These are phyloP conservation scores for Infundibulicybe gibba DNA, from an alignment of 768 basidiomycete species.

Conservation along the genomic window DNA sequence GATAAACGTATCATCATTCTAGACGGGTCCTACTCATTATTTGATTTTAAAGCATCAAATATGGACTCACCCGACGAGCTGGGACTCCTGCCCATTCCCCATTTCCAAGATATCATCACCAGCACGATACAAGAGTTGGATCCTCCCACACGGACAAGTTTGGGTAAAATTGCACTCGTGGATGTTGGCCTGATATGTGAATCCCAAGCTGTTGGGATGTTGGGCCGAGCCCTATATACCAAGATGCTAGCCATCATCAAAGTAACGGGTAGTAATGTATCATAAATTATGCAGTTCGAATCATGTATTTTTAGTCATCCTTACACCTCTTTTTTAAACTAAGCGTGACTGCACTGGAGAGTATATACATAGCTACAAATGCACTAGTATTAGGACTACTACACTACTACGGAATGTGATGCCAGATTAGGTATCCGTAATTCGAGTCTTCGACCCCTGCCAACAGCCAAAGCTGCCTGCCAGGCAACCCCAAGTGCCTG, in stretches of 20 bases:
- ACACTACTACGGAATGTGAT: too few relatives aligned
- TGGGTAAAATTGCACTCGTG: constrained; percentile 48
- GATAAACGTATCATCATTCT: constrained; percentile 63
- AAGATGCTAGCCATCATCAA: constrained; percentile 26
- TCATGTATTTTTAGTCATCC: too few relatives aligned
- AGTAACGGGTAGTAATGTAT: background rate
- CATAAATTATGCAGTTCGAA: constrained; percentile 4
- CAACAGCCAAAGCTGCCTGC: too few relatives aligned
- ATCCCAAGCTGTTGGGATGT: constrained; percentile 36
- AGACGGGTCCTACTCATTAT: constrained; percentile 70
- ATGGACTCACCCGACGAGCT: constrained; percentile 16
- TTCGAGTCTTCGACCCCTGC: too few relatives aligned
- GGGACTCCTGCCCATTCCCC: constrained; percentile 57
- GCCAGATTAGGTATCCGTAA: too few relatives aligned
- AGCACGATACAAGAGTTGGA: constrained; percentile 43
- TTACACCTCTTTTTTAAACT: too few relatives aligned
- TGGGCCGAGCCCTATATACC: constrained; percentile 48
- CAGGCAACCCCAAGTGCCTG: too few relatives aligned
- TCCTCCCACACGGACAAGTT: constrained; percentile 20
- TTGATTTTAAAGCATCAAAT: constrained; percentile 17
- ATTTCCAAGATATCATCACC: constrained; percentile 46
- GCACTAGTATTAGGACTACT: too few relatives aligned
- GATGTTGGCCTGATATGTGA: constrained; percentile 66
- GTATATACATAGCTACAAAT: too few relatives aligned
- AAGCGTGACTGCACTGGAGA: too few relatives aligned